Evolutionary conservation across 768 basidiomycete species (phyloP).

Genomic region (Collybia sordida): DNA sequence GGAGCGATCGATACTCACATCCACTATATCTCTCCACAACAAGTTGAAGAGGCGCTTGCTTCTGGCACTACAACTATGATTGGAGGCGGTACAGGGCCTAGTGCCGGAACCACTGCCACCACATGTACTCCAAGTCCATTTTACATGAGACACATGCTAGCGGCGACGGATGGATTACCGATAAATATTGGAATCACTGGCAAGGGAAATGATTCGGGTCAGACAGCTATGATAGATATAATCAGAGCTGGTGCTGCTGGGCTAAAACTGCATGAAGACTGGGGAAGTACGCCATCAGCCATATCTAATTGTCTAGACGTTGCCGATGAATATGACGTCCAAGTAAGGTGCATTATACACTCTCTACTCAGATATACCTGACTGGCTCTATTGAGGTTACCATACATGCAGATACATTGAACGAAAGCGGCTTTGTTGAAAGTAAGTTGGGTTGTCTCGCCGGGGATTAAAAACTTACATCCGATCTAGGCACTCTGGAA

Average conservation of each 20-base stretch:
- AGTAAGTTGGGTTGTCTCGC: constrained; percentile 43
- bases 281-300: constrained; percentile 88
- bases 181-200: constrained; percentile 96
- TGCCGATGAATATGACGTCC: constrained; percentile 93
- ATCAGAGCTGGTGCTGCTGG: constrained; percentile 38
- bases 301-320: constrained; percentile 79
- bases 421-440: constrained; percentile 97
- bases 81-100: constrained; percentile 94
- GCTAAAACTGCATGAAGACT: constrained; percentile 95
- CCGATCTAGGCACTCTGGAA: constrained; percentile 72
- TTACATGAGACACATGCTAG: constrained; percentile 88
- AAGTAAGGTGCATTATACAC: constrained; percentile 47
- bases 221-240: constrained; percentile 49
- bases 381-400: constrained; percentile 52
- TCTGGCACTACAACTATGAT: constrained; percentile 90
- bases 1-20: constrained; percentile 91
- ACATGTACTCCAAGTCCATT: constrained; percentile 91
- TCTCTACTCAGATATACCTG: not conserved
- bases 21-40: constrained; percentile 95
- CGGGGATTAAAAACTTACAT: not conserved
- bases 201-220: constrained; percentile 91
- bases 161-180: constrained; percentile 84
- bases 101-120: constrained; percentile 87
- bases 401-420: constrained; percentile 96
- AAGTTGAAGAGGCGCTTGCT: constrained; percentile 81